These are phyloP conservation scores for Teunomyces atbi DNA, from an alignment of 805 yeast species.

Conservation along the genomic window DNA sequence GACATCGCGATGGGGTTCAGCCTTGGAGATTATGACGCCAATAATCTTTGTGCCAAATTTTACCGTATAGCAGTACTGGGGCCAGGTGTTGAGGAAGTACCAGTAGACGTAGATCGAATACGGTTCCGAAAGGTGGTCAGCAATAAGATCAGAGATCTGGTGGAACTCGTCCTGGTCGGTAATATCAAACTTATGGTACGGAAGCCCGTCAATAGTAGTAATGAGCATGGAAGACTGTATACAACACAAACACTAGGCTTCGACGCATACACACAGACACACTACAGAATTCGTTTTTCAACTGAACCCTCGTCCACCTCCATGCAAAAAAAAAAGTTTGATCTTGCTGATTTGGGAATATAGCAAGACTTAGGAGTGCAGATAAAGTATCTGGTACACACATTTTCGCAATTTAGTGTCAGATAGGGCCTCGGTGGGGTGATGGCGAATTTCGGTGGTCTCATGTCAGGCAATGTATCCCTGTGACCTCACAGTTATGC, in stretches of 20 bases:
- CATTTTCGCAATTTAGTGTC: too few relatives aligned
- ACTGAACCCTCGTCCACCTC: neutral
- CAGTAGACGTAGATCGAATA: slow-evolving; percentile 91
- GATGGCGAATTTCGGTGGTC: neutral
- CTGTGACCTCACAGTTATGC: neutral
- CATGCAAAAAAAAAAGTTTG: neutral
- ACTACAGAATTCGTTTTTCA: neutral
- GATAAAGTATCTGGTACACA: neutral
- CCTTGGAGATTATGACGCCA: slow-evolving; percentile 86
- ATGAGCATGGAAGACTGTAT: slow-evolving; percentile 5
- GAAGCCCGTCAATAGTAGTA: slow-evolving; percentile 16
- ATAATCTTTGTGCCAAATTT: slow-evolving; percentile 44
- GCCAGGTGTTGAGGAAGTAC: slow-evolving; percentile 89
- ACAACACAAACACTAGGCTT: neutral
- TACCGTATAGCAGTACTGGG: slow-evolving; percentile 72
- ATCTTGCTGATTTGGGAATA: too few relatives aligned
- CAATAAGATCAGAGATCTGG: slow-evolving; percentile 56
- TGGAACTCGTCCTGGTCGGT: slow-evolving; percentile 40
- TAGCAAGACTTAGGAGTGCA: neutral
- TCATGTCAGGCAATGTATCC: neutral
- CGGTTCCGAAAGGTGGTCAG: slow-evolving; percentile 83
- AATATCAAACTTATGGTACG: slow-evolving; percentile 23
- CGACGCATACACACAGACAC: neutral
- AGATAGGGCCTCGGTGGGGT: neutral
- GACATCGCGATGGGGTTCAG: slow-evolving; percentile 70